Conservation (phyloP, 345 rosid genomes). For the Corymbia maculata region DNA sequence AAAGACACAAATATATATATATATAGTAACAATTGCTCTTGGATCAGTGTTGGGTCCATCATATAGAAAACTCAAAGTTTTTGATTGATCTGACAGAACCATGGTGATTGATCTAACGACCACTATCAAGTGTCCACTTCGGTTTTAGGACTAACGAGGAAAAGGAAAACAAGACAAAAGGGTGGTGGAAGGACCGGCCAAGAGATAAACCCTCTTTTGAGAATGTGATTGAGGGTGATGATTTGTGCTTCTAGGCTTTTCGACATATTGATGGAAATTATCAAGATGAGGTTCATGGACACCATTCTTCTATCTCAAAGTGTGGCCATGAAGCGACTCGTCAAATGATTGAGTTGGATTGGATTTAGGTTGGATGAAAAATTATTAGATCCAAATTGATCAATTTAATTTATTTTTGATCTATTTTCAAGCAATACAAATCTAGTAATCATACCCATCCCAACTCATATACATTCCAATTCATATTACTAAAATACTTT, state of each 20-base stretch:
- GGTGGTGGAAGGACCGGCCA: not conserved
- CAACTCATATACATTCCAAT: accelerated
- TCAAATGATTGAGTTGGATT: not conserved
- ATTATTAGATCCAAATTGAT: not conserved
- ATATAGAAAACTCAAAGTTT: not conserved
- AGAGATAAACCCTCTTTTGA: not conserved
- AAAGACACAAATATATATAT: not conserved
- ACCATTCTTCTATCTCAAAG: not conserved
- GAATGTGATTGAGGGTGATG: not conserved
- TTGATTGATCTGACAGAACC: not conserved
- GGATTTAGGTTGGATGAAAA: not conserved
- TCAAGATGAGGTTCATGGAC: not conserved
- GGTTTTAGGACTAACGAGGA: not conserved
- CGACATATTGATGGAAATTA: not conserved
- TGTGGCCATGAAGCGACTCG: not conserved
- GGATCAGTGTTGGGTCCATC: not conserved
- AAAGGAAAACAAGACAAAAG: not conserved
- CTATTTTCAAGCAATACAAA: no score
- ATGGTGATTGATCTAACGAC: not conserved
- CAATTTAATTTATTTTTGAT: not conserved
- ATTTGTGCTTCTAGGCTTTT: not conserved
- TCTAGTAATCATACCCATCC: no score
- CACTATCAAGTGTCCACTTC: not conserved
- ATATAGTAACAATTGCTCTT: not conserved
- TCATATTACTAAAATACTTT: no score